phyloP scores from a whole-genome alignment of 176 grass and related monocot species.

The Paspalum vaginatum region DNA sequence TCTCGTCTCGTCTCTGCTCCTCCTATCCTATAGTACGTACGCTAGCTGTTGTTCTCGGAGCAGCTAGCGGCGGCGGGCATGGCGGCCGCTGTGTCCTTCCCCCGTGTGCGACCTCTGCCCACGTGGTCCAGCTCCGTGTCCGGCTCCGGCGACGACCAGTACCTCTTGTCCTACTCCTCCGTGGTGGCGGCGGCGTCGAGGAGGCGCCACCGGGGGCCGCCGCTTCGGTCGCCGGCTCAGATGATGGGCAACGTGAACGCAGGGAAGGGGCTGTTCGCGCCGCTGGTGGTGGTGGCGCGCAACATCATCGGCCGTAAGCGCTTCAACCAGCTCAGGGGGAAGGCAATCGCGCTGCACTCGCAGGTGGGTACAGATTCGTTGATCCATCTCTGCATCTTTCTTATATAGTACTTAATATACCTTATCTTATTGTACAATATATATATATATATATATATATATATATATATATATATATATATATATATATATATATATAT shows the following conservation, averaged over 20 bases:
- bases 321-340: slow-evolving; percentile 96
- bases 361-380: too few species aligned
- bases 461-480: too few species aligned
- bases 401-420: too few species aligned
- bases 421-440: too few species aligned
- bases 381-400: too few species aligned
- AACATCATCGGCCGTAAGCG: slow-evolving; percentile 80
- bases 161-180: too few species aligned
- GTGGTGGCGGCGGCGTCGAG: slow-evolving; percentile 29
- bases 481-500: too few species aligned
- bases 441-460: too few species aligned
- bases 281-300: slow-evolving; percentile 66
- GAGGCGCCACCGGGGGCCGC: slow-evolving; percentile 20
- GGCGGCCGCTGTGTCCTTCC: slow-evolving; percentile 42
- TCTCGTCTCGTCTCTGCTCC: neutral
- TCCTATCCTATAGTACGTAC: neutral
- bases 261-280: slow-evolving; percentile 95
- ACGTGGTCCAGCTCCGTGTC: slow-evolving; percentile 68
- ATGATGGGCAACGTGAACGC: slow-evolving; percentile 95
- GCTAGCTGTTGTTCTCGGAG: neutral
- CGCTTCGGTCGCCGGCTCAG: slow-evolving; percentile 44
- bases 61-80: neutral
- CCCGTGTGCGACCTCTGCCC: slow-evolving; percentile 39
- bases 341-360: slow-evolving; percentile 95
- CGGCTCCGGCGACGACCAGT: slow-evolving; percentile 42